These are phyloP conservation scores for Stemphylium beticola DNA, from an alignment of 2,329 filamentous ascomycete species.

Conservation along the genomic window DNA sequence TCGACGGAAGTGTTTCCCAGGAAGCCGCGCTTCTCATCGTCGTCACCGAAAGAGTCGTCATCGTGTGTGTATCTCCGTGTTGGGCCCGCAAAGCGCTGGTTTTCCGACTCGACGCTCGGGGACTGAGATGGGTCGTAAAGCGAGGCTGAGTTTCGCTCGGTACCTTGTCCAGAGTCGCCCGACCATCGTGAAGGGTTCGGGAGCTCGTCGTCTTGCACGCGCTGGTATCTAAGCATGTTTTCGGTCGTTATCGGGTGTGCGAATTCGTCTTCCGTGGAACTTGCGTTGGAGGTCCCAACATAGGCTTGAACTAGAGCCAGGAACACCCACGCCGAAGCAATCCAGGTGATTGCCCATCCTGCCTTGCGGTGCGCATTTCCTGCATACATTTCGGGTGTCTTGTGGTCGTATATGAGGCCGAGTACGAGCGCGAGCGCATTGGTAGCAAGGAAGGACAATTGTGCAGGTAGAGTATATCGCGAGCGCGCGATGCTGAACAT, in stretches of 20 bases:
- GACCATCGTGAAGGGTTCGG: slow-evolving; percentile 47
- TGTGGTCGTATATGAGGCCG: slow-evolving; percentile 69
- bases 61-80: slow-evolving; percentile 47
- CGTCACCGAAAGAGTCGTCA: slow-evolving; percentile 54
- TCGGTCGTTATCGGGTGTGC: slow-evolving; percentile 41
- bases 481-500: slow-evolving; percentile 87
- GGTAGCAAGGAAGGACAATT: slow-evolving; percentile 61
- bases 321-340: slow-evolving; percentile 72
- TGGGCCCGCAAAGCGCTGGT: slow-evolving; percentile 46
- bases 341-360: slow-evolving; percentile 81
- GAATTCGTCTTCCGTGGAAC: slow-evolving; percentile 24
- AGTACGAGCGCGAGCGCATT: slow-evolving; percentile 52
- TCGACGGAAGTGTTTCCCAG: slow-evolving; percentile 56
- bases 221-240: slow-evolving; percentile 50
- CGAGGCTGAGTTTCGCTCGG: slow-evolving; percentile 71
- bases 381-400: slow-evolving; percentile 84
- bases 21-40: slow-evolving; percentile 55
- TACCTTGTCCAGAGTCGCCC: slow-evolving; percentile 65
- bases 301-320: slow-evolving; percentile 71
- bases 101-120: slow-evolving; percentile 59
- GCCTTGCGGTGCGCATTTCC: slow-evolving; percentile 88
- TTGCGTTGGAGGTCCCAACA: slow-evolving; percentile 54
- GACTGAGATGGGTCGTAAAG: slow-evolving; percentile 70
- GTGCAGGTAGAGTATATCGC: slow-evolving; percentile 70
- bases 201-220: slow-evolving; percentile 40